Evolutionary conservation across 495 filamentous ascomycete species (phyloP).

Genomic region (Neurospora sp.): DNA sequence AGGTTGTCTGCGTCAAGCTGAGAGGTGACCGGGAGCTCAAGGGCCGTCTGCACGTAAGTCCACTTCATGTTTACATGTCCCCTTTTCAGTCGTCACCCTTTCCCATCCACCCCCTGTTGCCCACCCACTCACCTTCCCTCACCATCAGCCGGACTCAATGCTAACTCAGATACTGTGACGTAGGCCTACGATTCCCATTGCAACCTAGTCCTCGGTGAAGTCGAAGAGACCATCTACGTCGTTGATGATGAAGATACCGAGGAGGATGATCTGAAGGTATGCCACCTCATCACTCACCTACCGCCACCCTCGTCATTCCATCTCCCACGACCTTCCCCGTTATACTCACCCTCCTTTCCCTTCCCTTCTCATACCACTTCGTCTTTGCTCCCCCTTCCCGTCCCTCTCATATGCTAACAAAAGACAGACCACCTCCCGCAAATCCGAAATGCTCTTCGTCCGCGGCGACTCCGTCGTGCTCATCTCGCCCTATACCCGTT

Average conservation of each 20-base stretch:
- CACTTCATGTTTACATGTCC: not conserved
- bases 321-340: too few relatives aligned
- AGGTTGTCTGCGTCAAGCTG: conserved; percentile 94
- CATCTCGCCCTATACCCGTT: conserved; percentile 63
- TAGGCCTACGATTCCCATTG: conserved; percentile 98
- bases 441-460: conserved; percentile 99
- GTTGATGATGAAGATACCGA: conserved; percentile 77
- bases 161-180: not conserved
- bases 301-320: too few relatives aligned
- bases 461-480: conserved; percentile 96
- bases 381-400: not conserved
- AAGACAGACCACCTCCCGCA: conserved; percentile 80
- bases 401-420: not conserved
- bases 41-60: conserved; percentile 79
- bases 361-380: too few relatives aligned
- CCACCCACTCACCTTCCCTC: not conserved
- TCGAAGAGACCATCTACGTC: conserved; percentile 92
- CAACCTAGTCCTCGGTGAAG: conserved; percentile 95
- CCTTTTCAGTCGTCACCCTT: not conserved
- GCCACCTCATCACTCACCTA: too few relatives aligned
- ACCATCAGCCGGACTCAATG: not conserved
- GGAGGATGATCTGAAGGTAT: conserved; percentile 45
- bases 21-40: conserved; percentile 92
- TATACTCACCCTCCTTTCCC: too few relatives aligned
- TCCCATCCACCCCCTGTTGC: too few relatives aligned